Conservation (phyloP, 129 eudicot species). For the Ambrosia trifida region DNA sequence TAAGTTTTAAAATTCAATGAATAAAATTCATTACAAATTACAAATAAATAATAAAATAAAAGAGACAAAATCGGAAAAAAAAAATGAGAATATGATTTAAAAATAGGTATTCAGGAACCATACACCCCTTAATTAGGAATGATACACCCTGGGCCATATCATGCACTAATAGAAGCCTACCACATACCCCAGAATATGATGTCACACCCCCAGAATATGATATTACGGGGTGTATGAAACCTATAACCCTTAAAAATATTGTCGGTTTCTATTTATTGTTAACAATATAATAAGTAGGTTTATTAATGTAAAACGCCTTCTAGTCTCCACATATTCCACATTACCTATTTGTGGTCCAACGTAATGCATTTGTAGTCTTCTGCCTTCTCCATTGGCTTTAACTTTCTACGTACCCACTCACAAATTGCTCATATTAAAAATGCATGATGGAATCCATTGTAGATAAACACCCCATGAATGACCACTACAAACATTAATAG, state of each 20-base stretch:
- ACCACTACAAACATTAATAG: neutral
- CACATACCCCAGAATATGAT: too few species aligned
- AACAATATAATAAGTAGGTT: neutral
- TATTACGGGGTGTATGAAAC: too few species aligned
- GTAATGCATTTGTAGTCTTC: constrained; percentile 13
- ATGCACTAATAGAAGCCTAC: too few species aligned
- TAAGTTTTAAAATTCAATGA: too few species aligned
- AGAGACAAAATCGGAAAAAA: neutral
- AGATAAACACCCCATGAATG: constrained; percentile 9
- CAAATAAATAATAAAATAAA: too few species aligned
- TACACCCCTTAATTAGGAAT: too few species aligned
- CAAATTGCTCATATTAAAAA: neutral
- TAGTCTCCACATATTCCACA: constrained; percentile 34
- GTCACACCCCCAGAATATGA: too few species aligned
- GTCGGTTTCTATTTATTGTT: constrained; percentile 15
- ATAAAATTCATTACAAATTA: too few species aligned
- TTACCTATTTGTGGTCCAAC: constrained; percentile 29
- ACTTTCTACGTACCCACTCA: constrained; percentile 31
- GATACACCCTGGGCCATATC: too few species aligned
- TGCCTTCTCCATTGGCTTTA: constrained; percentile 22
- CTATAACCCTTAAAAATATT: too few species aligned
- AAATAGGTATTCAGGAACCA: too few species aligned
- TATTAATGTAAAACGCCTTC: constrained; percentile 23
- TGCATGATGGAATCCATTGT: constrained; percentile 29
- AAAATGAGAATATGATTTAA: too few species aligned